These are phyloP conservation scores for Elymus sibiricus DNA, from an alignment of 176 grass and related monocot species.

Conservation along the genomic window DNA sequence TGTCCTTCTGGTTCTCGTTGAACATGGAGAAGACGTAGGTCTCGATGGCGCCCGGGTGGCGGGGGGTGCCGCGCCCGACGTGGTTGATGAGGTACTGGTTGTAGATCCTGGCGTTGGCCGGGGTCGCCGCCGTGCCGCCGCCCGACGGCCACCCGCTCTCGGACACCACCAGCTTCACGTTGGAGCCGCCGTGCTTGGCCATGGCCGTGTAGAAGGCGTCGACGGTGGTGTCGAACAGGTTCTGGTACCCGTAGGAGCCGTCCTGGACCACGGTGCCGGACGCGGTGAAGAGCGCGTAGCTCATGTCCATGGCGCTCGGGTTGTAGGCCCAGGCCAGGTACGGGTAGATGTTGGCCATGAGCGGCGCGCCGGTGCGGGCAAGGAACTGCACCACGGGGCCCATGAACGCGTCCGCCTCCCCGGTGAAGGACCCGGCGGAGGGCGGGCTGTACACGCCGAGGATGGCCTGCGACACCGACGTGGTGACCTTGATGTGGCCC, in stretches of 20 bases:
- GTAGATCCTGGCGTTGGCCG: constrained; percentile 51
- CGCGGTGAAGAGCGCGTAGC: constrained; percentile 57
- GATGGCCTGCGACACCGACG: constrained; percentile 63
- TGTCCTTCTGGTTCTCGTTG: constrained; percentile 73
- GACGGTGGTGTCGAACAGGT: constrained; percentile 69
- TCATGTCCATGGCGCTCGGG: constrained; percentile 29
- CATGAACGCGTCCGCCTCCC: constrained; percentile 43
- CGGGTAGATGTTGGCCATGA: constrained; percentile 70
- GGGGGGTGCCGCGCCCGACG: constrained; percentile 54
- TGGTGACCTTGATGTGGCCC: constrained; percentile 62
- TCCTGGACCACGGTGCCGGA: constrained; percentile 49
- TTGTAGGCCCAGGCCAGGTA: constrained; percentile 46
- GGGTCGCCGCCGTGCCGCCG: constrained; percentile 17
- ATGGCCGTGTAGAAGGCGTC: constrained; percentile 62
- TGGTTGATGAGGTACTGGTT: constrained; percentile 74
- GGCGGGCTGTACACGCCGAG: constrained; percentile 60
- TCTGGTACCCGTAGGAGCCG: constrained; percentile 53
- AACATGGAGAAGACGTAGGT: constrained; percentile 76
- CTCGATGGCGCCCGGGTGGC: constrained; percentile 53
- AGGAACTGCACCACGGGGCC: constrained; percentile 46
- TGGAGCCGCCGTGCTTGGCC: constrained; percentile 26
- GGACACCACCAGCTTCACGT: constrained; percentile 50
- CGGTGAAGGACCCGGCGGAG: constrained; percentile 51
- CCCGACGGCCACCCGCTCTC: constrained; percentile 72
- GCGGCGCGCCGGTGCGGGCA: constrained; percentile 27